Evolutionary conservation across 169 alveolate genomes (phyloP), one percentile per base, ranked within the genome.

Genomic region (Plasmodium vinckei): DNA sequence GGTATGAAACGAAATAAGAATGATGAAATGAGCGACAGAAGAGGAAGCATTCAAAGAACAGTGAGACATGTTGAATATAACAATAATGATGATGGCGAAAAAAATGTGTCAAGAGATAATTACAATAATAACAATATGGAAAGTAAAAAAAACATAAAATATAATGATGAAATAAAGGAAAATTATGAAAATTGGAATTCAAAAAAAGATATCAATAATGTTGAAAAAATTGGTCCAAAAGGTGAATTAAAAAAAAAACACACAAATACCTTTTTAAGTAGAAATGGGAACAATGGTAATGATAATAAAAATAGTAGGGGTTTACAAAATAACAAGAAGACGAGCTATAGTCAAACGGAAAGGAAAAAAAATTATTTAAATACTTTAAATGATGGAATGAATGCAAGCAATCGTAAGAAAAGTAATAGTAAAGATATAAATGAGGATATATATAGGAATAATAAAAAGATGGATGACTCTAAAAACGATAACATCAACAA

Each of bases 231-330:
- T 15, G 7, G 1, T 33, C 10, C 70, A 12, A 21, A 72, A 72
- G 57, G 47, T 72, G 70, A 47, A 17, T 33, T 72, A 33, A 72
- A 72, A 72, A 56, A 72, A 53, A 72, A 72, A 44, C 17, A 21
- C 70, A 13, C 59, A 15, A 9, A 17, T 59, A 56, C 25, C 12
- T 61, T 61, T 46, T 25, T 61, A 61, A 61, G 21, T 61, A 61
- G 71, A 23, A 61, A 61, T 61, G 57, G 27, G 53, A 72, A 27
- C 17, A 54, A 60, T 72, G 54, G 9, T 46, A n/a, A 54, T 19
- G 71, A 61, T 6, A 53, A 39, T 21, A 72, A 44, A 56, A 68
- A 46, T 25, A 33, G 17, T 1, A 25, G 57, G 44, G 25, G 19
- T 23, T 42, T 10, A 2, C 87, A 72, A 25, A 56, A 72, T 39